These are phyloP conservation scores for Russula compacta DNA, from an alignment of 768 basidiomycete species.

Conservation along the genomic window DNA sequence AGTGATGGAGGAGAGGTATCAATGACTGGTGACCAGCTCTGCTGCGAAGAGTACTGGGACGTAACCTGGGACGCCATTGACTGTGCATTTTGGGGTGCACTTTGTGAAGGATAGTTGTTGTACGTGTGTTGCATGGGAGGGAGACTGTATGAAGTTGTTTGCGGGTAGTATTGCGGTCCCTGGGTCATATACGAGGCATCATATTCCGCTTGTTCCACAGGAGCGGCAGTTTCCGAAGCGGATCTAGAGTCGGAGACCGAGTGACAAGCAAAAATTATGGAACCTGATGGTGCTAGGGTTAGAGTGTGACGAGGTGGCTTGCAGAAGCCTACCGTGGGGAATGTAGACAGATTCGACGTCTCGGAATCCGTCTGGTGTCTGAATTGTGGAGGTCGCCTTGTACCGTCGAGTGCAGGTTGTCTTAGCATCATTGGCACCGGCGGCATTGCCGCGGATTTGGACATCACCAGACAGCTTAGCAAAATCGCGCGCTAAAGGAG, in stretches of 20 bases:
- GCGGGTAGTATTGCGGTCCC: conserved; percentile 25
- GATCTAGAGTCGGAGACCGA: conserved; percentile 37
- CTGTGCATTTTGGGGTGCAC: conserved; percentile 8
- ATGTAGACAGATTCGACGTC: conserved; percentile 85
- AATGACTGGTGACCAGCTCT: conserved; percentile 10
- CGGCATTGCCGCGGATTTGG: conserved; percentile 43
- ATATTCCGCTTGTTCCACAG: conserved; percentile 21
- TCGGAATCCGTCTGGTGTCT: conserved; percentile 39
- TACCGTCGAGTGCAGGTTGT: conserved; percentile 82
- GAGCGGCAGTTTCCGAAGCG: conserved; percentile 18
- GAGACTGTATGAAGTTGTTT: conserved; percentile 23
- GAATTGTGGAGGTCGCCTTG: conserved; percentile 59
- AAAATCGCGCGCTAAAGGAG: conserved; percentile 32
- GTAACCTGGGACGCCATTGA: conserved; percentile 11
- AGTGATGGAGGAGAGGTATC: conserved; percentile 31
- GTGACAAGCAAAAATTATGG: conserved; percentile 68
- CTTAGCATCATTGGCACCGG: conserved; percentile 59
- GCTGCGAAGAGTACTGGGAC: conserved; percentile 15
- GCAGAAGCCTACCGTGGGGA: conserved; percentile 62
- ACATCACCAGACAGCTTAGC: conserved; percentile 60
- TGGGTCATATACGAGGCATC: conserved; percentile 23
- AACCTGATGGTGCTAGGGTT: conserved; percentile 33
- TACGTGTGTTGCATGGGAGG: conserved; percentile 22
- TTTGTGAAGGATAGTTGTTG: conserved; percentile 11
- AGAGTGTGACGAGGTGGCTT: conserved; percentile 15